Evolutionary conservation across 768 basidiomycete species (phyloP).

Genomic region (Phallus indusiatus): DNA sequence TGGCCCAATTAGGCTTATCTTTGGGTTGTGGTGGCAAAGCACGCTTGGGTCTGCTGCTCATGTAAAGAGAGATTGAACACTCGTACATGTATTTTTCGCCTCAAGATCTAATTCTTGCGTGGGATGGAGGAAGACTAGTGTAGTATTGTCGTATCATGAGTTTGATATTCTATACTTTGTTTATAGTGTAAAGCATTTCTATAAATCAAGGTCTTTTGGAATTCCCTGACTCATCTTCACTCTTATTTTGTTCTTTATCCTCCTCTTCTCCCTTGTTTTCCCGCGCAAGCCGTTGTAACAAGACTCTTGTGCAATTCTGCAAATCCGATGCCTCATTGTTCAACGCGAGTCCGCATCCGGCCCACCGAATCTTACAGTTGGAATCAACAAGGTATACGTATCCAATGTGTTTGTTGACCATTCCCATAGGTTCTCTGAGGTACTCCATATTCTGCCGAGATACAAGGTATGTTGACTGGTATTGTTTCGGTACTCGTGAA

Average conservation of each 20-base stretch:
- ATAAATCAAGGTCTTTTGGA: too few species aligned
- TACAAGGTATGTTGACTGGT: slow-evolving; percentile 67
- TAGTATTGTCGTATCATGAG: too few species aligned
- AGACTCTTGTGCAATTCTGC: slow-evolving; percentile 57
- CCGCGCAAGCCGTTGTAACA: slow-evolving; percentile 43
- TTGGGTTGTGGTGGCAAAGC: slow-evolving; percentile 77
- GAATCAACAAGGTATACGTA: slow-evolving; percentile 89
- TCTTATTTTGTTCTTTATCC: not conserved
- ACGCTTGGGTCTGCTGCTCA: slow-evolving; percentile 32
- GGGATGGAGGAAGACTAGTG: too few species aligned
- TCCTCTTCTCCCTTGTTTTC: not conserved
- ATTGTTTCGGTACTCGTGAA: slow-evolving; percentile 46
- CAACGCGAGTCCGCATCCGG: slow-evolving; percentile 78
- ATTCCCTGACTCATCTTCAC: not conserved
- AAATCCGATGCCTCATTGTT: slow-evolving; percentile 61
- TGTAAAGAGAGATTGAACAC: not conserved
- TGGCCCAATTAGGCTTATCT: slow-evolving; percentile 34
- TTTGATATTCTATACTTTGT: too few species aligned
- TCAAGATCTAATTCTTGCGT: not conserved
- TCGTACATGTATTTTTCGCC: not conserved
- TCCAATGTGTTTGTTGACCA: slow-evolving; percentile 84
- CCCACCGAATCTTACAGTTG: slow-evolving; percentile 83
- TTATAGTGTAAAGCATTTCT: too few species aligned
- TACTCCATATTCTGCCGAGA: slow-evolving; percentile 83
- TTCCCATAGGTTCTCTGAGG: slow-evolving; percentile 72